Conservation (phyloP, 2,329 filamentous ascomycete species). For the Claviceps sp. region DNA sequence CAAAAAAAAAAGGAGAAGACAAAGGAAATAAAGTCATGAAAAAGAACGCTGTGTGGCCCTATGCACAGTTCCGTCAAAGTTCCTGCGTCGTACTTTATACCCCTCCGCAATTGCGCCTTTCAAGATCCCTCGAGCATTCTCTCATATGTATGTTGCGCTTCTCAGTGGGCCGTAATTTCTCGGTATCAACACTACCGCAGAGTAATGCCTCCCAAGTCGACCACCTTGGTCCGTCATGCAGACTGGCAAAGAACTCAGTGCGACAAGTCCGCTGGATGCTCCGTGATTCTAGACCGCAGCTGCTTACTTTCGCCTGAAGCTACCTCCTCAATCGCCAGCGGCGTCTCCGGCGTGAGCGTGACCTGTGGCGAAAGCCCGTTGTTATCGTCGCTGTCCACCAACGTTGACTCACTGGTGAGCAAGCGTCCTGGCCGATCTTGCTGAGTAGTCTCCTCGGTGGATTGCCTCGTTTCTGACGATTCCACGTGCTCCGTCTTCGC, state of each 20-base stretch:
- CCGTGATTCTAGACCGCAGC: conserved; percentile 24
- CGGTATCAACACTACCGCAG: too few species aligned
- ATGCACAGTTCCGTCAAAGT: background rate
- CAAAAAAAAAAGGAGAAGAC: background rate
- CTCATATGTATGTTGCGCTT: background rate
- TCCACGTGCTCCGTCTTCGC: conserved; percentile 20
- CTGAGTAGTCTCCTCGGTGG: background rate
- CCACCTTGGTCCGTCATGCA: too few species aligned
- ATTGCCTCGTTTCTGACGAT: conserved; percentile 4
- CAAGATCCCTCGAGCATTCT: background rate
- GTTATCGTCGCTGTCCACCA: conserved; percentile 1
- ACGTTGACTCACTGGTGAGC: conserved; percentile 4
- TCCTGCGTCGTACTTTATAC: background rate
- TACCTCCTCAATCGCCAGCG: conserved; percentile 20
- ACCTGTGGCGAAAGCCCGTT: conserved; percentile 4
- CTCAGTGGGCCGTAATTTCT: background rate
- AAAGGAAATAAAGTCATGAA: background rate
- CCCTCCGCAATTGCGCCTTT: background rate
- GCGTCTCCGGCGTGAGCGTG: conserved; percentile 24
- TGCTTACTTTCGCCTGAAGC: conserved; percentile 28
- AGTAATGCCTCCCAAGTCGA: too few species aligned
- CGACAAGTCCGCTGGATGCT: conserved; percentile 20
- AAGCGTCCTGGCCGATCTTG: background rate
- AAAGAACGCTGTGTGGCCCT: background rate
- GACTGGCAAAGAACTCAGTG: conserved; percentile 14